Evolutionary conservation across 495 filamentous ascomycete genomes (phyloP), one percentile per base, ranked within the genome.

Genomic region (Talaromyces borbonicus): DNA sequence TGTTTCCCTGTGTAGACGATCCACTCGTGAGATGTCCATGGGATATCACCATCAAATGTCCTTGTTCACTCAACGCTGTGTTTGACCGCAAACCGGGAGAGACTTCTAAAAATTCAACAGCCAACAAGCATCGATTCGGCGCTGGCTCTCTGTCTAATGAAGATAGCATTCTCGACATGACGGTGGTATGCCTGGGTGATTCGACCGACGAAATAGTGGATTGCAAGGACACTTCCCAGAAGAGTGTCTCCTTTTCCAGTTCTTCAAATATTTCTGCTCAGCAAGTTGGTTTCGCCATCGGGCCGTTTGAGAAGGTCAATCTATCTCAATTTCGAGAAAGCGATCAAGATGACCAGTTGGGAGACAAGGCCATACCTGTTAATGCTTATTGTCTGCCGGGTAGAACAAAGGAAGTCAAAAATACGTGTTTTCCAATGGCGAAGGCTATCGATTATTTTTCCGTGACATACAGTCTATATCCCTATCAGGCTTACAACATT

Each of bases 1-100:
- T 96, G 8, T 97, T 97, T 53, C 92, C 92, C 8, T 96, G 90
- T 52, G 70, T 96, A 19, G 93, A 97, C 57, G 84, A 94, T 56
- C 72, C 80, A 4, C 73, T 75, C 20, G 78, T 84, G 24, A 76
- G 87, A 45, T 90, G 81, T 58, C 79, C 78, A 1, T 99, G 90
- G 89, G 88, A 88, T 44, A 66, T 99, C 19, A 83, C 81, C 1
- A 82, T 98, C 49, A 89, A 80, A 32, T 89, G 81, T 52, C 84
- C 90, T 9, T 79, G 80, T 48, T 92, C 87, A 0, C 64, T 98
- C 5, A 87, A 87, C 8, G 89, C 92, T 66, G 80, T 86, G n/a
- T 81, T 90, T 39, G 66, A 65, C 36, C 71, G 58, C 30, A 70
- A 69, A 48, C 16, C 31, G 12, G 53, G 48, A 9, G 63, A 63